Base-by-base conservation (phyloP, 2,329 filamentous ascomycete genomes). In the Monilinia polystroma region DNA sequence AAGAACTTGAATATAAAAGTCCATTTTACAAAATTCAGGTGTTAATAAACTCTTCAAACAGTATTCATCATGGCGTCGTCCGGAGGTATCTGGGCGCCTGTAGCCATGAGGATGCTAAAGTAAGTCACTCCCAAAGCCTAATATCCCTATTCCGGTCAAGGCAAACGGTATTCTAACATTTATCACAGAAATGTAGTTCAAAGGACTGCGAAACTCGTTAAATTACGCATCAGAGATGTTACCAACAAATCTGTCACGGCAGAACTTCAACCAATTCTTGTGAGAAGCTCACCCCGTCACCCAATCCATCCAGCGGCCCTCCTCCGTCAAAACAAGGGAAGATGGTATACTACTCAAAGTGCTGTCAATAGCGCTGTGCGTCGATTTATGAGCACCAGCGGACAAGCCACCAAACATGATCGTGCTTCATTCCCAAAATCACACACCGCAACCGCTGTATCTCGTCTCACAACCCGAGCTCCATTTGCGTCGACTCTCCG, bases 401-500 rank as follows among this genome's bases (percentile, higher is more conserved):
- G 77, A n/a, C 54, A 69, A 59, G 70, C 67, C 26, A 77, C 78
- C 41, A 82, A 80, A 71, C 81, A 81, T 52, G 81, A 84, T 60
- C 81, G 82, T 57, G 76, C 83, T 35, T 79, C 82, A 1, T 84
- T 85, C 62, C 84, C 84, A 45, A 81, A 81, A 66, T 88, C 87
- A 35, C 80, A 81, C 5, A 82, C 87, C 65, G 82, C 82, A 32
- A 78, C 80, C 23, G 83, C 83, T 26, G 80, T 90, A 66, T 83
- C 82, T 43, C 85, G 87, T 69, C 84, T 90, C 67, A 87, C 91
- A 20, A 87, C 88, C 38, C 87, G 91, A 62, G 88, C 93, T 41
- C 94, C 94, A 0, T 98, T 98, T 77, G 90, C 93, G 4, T 92
- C 88, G 62, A 90, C 93, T 1, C 86, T 99, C 47, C 90, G 95